A percentile compares a stretch with the other conserved stretches of the same genome.
Evolutionary conservation across 1,284 basidiomycete species (phyloP).

Genomic region (Mycena citricolor): DNA sequence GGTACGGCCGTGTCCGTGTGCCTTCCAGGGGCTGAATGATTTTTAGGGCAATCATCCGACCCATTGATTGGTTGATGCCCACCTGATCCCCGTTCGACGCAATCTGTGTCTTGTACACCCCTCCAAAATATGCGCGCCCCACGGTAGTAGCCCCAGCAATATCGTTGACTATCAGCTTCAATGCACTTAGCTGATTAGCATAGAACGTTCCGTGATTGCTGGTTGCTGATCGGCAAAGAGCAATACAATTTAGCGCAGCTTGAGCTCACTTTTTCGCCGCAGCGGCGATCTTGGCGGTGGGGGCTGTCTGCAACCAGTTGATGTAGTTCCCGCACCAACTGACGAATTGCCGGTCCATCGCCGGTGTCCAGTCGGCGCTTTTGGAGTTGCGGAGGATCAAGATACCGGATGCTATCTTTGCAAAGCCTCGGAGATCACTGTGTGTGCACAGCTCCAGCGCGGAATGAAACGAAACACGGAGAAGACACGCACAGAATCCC

Average conservation of each 20-base stretch:
- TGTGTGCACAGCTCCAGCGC: constrained; percentile 33
- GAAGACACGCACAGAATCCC: constrained; percentile 49
- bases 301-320: constrained; percentile 55
- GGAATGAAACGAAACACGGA: constrained; percentile 49
- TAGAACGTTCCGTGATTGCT: constrained; percentile 67
- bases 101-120: constrained; percentile 47
- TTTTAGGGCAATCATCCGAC: neutral
- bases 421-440: constrained; percentile 58
- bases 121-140: constrained; percentile 44
- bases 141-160: constrained; percentile 39
- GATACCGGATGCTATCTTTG: constrained; percentile 60
- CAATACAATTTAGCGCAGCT: constrained; percentile 14
- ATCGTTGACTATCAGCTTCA: constrained; percentile 50
- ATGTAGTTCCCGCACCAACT: constrained; percentile 53
- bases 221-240: neutral
- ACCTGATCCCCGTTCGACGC: constrained; percentile 50
- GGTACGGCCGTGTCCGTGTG: constrained; percentile 58
- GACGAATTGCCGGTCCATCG: constrained; percentile 49
- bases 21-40: constrained; percentile 51
- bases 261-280: constrained; percentile 51
- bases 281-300: constrained; percentile 49
- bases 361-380: constrained; percentile 56
- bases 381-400: constrained; percentile 51
- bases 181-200: constrained; percentile 47
- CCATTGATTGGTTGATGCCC: neutral